Percentiles rank a stretch among this genome's conserved stretches.
Evolutionary conservation across 306 rosid genomes (phyloP).

Genomic region (Quercus mongolica): DNA sequence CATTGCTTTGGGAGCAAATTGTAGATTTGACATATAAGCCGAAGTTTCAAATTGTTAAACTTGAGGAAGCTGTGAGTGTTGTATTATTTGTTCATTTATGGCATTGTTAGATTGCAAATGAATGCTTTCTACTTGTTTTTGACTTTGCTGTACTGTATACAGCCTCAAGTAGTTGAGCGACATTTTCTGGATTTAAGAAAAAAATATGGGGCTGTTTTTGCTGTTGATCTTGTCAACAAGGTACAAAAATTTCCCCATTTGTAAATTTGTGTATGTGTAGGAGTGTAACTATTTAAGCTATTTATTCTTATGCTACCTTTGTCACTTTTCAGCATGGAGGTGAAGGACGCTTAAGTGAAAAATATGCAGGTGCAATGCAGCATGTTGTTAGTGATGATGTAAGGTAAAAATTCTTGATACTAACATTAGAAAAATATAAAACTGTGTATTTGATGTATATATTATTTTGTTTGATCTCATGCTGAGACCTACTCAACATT

Average conservation of each 20-base stretch:
- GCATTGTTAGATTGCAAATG: constrained; percentile 19
- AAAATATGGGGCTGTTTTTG: constrained; percentile 86
- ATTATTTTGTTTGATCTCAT: constrained; percentile 8
- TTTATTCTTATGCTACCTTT: constrained; percentile 25
- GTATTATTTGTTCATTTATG: constrained; percentile 14
- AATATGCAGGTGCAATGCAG: constrained; percentile 67
- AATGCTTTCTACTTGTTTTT: constrained; percentile 20
- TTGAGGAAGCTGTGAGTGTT: constrained; percentile 82
- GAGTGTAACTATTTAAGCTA: constrained; percentile 19
- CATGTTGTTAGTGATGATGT: constrained; percentile 67
- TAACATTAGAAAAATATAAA: constrained; percentile 11
- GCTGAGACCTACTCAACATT: constrained; percentile 22
- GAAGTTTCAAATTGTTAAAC: constrained; percentile 66
- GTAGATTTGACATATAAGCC: constrained; percentile 97
- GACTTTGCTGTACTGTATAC: constrained; percentile 40
- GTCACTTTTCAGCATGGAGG: constrained; percentile 79
- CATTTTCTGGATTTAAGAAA: constrained; percentile 93
- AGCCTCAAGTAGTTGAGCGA: constrained; percentile 80
- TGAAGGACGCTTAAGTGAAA: constrained; percentile 82
- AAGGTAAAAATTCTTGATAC: constrained; percentile 62
- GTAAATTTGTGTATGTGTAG: constrained; percentile 3
- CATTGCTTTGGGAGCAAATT: constrained; percentile 88
- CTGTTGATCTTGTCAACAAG: constrained; percentile 89
- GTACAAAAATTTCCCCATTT: constrained; percentile 32
- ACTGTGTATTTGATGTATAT: not conserved